Evolutionary conservation across 1,284 basidiomycete species (phyloP).

Genomic region (Leucoagaricus sp.): DNA sequence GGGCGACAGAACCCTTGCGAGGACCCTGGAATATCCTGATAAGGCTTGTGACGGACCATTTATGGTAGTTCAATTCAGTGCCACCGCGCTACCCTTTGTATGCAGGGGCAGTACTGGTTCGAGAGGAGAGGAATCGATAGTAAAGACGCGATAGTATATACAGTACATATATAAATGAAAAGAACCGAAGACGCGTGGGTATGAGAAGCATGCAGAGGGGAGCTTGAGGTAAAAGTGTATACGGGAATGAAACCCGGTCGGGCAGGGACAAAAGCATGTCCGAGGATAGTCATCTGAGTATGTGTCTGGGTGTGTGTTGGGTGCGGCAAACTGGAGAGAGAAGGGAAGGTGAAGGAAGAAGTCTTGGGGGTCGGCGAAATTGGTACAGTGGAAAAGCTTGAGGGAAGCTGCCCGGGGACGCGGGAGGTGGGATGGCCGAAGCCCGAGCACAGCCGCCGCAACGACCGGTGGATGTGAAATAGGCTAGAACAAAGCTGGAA

Average conservation of each 20-base stretch:
- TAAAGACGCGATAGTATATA: neutral
- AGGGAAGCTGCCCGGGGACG: constrained; percentile 5
- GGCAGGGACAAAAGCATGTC: too few relatives aligned
- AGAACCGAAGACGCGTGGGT: neutral
- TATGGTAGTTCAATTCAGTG: constrained; percentile 11
- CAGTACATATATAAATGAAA: neutral
- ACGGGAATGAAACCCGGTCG: too few relatives aligned
- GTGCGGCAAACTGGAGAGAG: neutral
- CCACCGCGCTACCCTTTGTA: too few relatives aligned
- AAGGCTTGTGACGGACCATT: constrained; percentile 9
- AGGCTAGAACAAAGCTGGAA: neutral
- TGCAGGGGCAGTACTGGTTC: neutral
- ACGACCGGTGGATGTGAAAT: too few relatives aligned
- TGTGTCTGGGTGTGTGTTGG: too few relatives aligned
- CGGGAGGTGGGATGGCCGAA: constrained; percentile 1
- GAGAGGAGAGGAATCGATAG: neutral
- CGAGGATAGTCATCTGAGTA: too few relatives aligned
- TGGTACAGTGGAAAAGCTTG: neutral
- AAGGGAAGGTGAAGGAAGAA: neutral
- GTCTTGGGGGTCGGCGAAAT: neutral
- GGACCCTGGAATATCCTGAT: constrained; percentile 11
- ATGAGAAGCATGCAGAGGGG: too few relatives aligned
- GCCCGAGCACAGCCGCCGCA: constrained; percentile 16
- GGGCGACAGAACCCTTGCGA: neutral
- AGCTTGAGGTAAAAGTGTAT: too few relatives aligned